Evolutionary conservation across 1,284 basidiomycete genomes (phyloP).

Genomic region (Malassezia cuniculi): DNA sequence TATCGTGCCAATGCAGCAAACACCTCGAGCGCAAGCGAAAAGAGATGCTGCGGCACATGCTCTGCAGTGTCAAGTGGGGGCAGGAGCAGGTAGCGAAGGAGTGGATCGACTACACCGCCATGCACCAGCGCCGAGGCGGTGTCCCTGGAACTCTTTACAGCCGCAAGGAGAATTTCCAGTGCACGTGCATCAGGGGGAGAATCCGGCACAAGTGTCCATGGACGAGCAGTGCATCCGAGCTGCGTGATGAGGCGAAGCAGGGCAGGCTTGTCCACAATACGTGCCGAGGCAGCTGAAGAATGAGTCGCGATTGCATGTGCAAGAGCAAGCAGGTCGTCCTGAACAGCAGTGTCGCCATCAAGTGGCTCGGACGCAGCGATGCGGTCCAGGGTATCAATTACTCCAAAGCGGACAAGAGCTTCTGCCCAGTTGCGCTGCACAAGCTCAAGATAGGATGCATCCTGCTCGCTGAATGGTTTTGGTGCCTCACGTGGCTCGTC

Average conservation of each 20-base stretch:
- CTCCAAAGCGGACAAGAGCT: background rate
- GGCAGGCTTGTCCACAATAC: background rate
- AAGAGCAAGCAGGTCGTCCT: background rate
- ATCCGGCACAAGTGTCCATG: conserved; percentile 2
- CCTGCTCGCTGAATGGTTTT: background rate
- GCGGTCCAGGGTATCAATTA: background rate
- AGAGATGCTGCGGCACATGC: conserved; percentile 49
- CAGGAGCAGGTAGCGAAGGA: conserved; percentile 63
- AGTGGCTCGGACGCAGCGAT: too few relatives aligned
- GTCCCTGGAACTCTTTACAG: conserved; percentile 56
- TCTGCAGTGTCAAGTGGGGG: conserved; percentile 49
- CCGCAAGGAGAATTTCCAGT: conserved; percentile 54
- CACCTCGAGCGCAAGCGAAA: conserved; percentile 55
- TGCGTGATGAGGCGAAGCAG: conserved; percentile 4
- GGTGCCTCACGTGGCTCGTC: background rate
- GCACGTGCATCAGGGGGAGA: conserved; percentile 41
- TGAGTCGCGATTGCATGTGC: background rate
- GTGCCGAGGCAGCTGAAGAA: background rate
- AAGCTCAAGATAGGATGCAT: conserved; percentile 11
- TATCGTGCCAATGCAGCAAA: conserved; percentile 62
- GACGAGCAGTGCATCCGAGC: conserved; percentile 1
- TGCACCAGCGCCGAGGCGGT: conserved; percentile 54
- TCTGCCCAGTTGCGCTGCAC: conserved; percentile 10
- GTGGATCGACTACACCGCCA: conserved; percentile 52
- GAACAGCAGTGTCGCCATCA: background rate